A percentile compares a stretch with the other conserved stretches of the same genome.
These are phyloP conservation scores for Nannochloropsis granulata DNA, from an alignment of 108 stramenopile genomes.

Conservation along the genomic window DNA sequence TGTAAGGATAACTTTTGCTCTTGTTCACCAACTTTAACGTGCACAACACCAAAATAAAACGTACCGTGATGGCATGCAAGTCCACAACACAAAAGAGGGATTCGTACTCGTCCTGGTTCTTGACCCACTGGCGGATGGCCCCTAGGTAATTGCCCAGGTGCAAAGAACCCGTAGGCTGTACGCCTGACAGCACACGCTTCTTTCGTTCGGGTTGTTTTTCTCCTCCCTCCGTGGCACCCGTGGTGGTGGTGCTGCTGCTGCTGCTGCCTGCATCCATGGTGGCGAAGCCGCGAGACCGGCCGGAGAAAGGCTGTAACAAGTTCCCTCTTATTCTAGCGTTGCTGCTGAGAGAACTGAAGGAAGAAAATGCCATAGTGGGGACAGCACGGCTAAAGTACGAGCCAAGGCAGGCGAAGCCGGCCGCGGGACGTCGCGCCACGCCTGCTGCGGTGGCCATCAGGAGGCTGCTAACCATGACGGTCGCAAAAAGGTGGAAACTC, in stretches of 20 bases:
- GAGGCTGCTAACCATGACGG: background rate
- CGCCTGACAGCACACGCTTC: slow-evolving; percentile 65
- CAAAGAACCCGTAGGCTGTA: slow-evolving; percentile 91
- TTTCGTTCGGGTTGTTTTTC: background rate
- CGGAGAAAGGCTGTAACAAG: background rate
- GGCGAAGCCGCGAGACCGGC: background rate
- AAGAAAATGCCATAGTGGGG: background rate
- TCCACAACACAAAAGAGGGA: slow-evolving; percentile 93
- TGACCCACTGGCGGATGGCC: slow-evolving; percentile 91
- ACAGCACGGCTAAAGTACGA: background rate
- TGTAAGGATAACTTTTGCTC: too few species aligned
- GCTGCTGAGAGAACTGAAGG: background rate
- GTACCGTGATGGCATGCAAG: slow-evolving; percentile 97
- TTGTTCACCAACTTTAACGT: too few species aligned
- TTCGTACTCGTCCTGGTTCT: slow-evolving; percentile 51
- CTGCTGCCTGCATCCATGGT: background rate
- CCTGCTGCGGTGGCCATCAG: background rate
- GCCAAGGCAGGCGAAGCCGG: background rate
- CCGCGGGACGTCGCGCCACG: background rate
- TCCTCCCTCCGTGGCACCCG: background rate
- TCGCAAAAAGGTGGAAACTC: background rate
- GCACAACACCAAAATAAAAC: background rate
- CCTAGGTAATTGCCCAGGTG: slow-evolving; percentile 98
- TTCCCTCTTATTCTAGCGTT: background rate
- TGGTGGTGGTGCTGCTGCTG: background rate